Evolutionary conservation across 345 rosid genomes (phyloP), one percentile per base, ranked within the genome.

Genomic region (Toxicodendron radicans): DNA sequence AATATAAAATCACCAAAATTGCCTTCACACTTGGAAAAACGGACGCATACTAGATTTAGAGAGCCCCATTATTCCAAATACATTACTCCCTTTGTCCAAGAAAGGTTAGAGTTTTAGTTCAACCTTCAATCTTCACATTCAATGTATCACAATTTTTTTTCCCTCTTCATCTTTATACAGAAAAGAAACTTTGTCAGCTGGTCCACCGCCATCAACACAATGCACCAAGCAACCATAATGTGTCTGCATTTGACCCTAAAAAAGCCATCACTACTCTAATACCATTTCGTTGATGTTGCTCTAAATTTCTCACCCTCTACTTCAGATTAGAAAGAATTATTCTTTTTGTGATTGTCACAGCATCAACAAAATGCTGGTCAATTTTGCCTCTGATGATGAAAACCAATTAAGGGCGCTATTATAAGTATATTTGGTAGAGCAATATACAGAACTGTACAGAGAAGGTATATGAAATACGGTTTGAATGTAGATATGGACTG

Each of bases 361-460:
- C 53, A 49, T 1, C 17, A 11, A 3, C 5, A 49, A 49, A 49
- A 49, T 12, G 3, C 17, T 46, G 51, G 7, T 3, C 51, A 46
- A 10, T 10, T 46, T 11, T 46, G 51, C 14, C 51, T 46, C 16
- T 1, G 51, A 9, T 46, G 14, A 46, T 49, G 53, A 49, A 14
- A 35, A 35, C 38, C 5, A 6, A 35, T 3, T 4, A 6, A 58
- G 13, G 20, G 10, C 1, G 2, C 3, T 57, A 7, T 23, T 21
- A 9, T 21, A 2, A 57, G 13, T 57, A 2, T 24, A 23, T 49
- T 58, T 58, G 17, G 17, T 23, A 58, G 12, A 24, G 12, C 41
- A 41, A 70, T 38, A 54, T 27, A 38, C 3, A 14, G 7, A 30
- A 30, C 73, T 71, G 32, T 66, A 78, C 70, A 73, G 24, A 30